Base-by-base conservation (phyloP, 2,329 filamentous ascomycete genomes). In the Talaromyces sp. region DNA sequence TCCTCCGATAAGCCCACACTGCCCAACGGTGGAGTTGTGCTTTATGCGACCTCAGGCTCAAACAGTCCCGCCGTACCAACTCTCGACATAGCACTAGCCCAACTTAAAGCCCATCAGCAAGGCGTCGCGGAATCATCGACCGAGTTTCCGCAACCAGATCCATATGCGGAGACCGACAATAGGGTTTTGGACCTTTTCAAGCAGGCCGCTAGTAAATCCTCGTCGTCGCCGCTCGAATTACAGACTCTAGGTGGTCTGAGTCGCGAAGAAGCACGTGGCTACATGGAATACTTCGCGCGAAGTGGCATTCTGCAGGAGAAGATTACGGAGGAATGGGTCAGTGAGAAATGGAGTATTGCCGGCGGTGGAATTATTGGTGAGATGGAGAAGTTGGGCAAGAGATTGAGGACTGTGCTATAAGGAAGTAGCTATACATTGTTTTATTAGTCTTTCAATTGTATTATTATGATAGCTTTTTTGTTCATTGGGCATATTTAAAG, bases 231-330 rank as follows among this genome's bases (percentile, higher is more conserved):
- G 8, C 75, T 85, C 13, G 78, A 82, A 37, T 74, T 85, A 3
- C 76, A 83, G 70, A 83, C 85, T 22, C 74, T 97, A 22, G 83
- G 85, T 49, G 90, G 91, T 9, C 73, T 97, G 69, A 89, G 82
- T 71, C 91, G 89, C 78, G 79, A 84, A 1, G 94, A 98, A 79
- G 88, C 91, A 11, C 86, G 89, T 66, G 85, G 87, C 0, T 82
- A 96, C 70, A 89, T 98, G 87, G 93, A 97, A 81, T 98, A 97
- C 80, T 98, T 94, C 84, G 93, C 92, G 5, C 87, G 87, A 41
- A 96, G 92, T 76, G 95, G 94, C 13, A 83, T 97, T 74, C 76
- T 96, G 73, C 86, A 90, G 68, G 82, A 86, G 67, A 83, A 82
- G 54, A 84, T 97, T 59, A 89, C 91, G 72, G 88, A 93, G 73